Conservation (phyloP, 1,284 basidiomycete genomes). For the Boletus sp. region DNA sequence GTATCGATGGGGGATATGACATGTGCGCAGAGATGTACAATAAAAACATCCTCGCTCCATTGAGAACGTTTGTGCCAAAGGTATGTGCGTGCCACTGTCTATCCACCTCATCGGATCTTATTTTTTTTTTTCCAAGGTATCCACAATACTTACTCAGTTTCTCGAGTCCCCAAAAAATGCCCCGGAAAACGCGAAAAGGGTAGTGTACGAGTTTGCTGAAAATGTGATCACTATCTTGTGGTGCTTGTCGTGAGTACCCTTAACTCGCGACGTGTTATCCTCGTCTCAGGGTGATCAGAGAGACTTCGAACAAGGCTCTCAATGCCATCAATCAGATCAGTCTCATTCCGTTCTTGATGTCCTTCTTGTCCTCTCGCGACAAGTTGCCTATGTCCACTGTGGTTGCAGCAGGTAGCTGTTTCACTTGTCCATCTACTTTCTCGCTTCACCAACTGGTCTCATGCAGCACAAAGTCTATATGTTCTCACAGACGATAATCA, state of each 20-base stretch:
- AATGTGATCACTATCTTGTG: constrained; percentile 88
- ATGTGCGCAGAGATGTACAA: constrained; percentile 96
- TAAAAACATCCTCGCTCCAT: constrained; percentile 80
- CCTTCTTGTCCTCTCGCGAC: constrained; percentile 69
- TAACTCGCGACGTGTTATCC: background rate
- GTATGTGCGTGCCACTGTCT: constrained; percentile 36
- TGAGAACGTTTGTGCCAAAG: constrained; percentile 72
- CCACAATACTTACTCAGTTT: constrained; percentile 65
- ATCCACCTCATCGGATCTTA: background rate
- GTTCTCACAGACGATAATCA: constrained; percentile 86
- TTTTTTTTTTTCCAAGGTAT: constrained; percentile 53
- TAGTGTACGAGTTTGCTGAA: constrained; percentile 84
- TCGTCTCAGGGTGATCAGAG: constrained; percentile 48
- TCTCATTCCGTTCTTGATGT: constrained; percentile 77
- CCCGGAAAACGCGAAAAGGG: constrained; percentile 64
- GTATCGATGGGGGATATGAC: constrained; percentile 90
- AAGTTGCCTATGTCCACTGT: constrained; percentile 67
- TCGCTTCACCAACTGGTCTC: constrained; percentile 5
- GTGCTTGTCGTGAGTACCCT: constrained; percentile 79
- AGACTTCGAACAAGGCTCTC: constrained; percentile 88
- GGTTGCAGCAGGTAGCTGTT: constrained; percentile 65
- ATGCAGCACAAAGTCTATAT: constrained; percentile 82
- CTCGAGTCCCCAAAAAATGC: constrained; percentile 56
- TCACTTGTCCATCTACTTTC: background rate
- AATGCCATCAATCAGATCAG: constrained; percentile 79